phyloP scores from a whole-genome alignment of 2,329 filamentous ascomycete genomes.

The Fusarium compactum region DNA sequence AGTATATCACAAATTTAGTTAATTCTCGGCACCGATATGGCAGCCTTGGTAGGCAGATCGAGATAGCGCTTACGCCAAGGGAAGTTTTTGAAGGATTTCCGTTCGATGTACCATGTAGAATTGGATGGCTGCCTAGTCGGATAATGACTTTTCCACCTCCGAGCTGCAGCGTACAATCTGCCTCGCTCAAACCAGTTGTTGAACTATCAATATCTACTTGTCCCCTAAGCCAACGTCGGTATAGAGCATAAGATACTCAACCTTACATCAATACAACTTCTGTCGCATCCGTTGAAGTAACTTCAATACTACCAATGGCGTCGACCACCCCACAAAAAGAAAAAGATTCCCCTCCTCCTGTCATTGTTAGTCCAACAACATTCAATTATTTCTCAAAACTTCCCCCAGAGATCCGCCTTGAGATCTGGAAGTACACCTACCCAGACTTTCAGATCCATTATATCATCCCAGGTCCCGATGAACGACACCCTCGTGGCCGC shows the following conservation, averaged over 20 bases:
- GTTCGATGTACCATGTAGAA: no score
- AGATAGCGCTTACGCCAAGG: neutral
- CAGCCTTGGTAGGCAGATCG: neutral
- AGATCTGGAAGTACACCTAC: neutral
- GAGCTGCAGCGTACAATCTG: neutral
- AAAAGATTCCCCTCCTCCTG: neutral
- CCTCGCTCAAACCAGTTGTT: accelerated
- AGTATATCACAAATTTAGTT: no score
- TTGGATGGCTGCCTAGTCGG: neutral
- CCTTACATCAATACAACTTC: accelerated
- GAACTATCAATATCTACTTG: neutral
- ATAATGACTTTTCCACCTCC: neutral
- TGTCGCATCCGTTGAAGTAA: accelerated
- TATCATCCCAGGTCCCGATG: neutral
- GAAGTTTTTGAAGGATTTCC: no score
- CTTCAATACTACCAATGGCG: neutral
- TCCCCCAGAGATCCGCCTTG: neutral
- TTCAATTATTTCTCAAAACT: neutral
- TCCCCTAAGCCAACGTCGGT: neutral
- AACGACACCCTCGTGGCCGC: neutral
- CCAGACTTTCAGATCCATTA: neutral
- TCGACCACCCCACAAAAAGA: neutral
- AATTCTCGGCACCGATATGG: neutral
- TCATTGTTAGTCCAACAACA: neutral
- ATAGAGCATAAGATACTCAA: neutral